phyloP scores from a whole-genome alignment of 352 stramenopile genomes.

The Phytophthora pini region DNA sequence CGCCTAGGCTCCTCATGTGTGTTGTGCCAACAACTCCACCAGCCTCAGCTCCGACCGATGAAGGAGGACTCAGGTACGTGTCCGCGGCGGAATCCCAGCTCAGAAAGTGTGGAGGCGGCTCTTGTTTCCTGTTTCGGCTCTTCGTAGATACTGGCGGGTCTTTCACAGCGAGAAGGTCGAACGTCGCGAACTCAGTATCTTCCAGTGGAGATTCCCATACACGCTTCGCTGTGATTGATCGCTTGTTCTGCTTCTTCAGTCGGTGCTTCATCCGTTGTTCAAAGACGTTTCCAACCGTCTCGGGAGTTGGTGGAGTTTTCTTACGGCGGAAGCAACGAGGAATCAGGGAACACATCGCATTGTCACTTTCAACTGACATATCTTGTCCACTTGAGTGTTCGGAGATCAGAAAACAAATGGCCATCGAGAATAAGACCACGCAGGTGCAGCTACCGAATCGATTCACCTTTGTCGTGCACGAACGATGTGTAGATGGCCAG shows the following conservation, averaged over 20 bases:
- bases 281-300: conserved; percentile 22
- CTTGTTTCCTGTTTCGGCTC: background rate
- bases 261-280: conserved; percentile 19
- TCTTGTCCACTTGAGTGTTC: conserved; percentile 10
- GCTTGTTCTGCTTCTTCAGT: conserved; percentile 26
- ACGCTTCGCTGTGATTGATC: background rate
- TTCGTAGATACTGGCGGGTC: conserved; percentile 10
- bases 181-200: conserved; percentile 7
- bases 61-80: conserved; percentile 21
- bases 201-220: background rate
- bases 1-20: conserved; percentile 4
- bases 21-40: conserved; percentile 12
- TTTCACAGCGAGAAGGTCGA: conserved; percentile 14
- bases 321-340: conserved; percentile 19
- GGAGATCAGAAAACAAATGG: conserved; percentile 13
- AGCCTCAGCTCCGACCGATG: conserved; percentile 14
- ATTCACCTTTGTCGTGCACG: conserved; percentile 5
- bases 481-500: conserved; percentile 25
- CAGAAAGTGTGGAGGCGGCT: conserved; percentile 1
- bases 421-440: conserved; percentile 9
- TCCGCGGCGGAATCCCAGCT: conserved; percentile 27
- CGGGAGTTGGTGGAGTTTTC: conserved; percentile 5
- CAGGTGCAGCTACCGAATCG: conserved; percentile 12
- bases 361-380: conserved; percentile 16
- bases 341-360: conserved; percentile 9